phyloP scores from a whole-genome alignment of 495 filamentous ascomycete genomes.

The Oidiodendron maius region DNA sequence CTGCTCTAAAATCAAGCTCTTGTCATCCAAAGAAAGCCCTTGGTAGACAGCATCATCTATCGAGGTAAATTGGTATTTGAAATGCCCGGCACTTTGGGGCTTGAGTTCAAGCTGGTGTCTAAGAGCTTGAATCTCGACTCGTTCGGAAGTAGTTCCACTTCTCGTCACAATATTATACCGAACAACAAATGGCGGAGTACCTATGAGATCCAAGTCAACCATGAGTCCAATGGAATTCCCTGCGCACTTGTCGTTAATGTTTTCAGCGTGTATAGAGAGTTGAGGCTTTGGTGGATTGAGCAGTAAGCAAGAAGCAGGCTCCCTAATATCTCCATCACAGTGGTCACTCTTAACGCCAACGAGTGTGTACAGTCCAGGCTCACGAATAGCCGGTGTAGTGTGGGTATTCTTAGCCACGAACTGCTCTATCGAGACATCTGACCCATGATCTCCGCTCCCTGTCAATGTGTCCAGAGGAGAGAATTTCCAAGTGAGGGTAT shows the following conservation, averaged over 20 bases:
- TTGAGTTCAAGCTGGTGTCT: conserved; percentile 77
- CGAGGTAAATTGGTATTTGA: conserved; percentile 75
- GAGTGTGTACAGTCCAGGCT: conserved; percentile 80
- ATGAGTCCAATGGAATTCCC: conserved; percentile 84
- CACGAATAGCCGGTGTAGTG: conserved; percentile 53
- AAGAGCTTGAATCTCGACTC: conserved; percentile 44
- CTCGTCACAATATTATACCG: conserved; percentile 60
- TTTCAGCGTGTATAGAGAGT: conserved; percentile 62
- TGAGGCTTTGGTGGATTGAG: conserved; percentile 86
- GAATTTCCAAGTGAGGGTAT: conserved; percentile 62
- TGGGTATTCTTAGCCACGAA: conserved; percentile 43
- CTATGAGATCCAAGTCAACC: conserved; percentile 80
- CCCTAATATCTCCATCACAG: conserved; percentile 82
- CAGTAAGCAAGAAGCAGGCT: conserved; percentile 85
- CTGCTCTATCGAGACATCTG: conserved; percentile 43
- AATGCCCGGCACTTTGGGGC: conserved; percentile 75
- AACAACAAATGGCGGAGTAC: conserved; percentile 82
- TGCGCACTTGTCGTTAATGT: conserved; percentile 89
- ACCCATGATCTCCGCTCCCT: conserved; percentile 56
- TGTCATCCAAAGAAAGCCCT: conserved; percentile 44
- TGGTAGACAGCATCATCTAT: conserved; percentile 79
- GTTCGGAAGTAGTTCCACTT: conserved; percentile 22
- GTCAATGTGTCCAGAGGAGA: conserved; percentile 60
- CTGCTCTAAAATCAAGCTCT: conserved; percentile 64
- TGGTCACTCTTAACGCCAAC: conserved; percentile 69